phyloP scores from a whole-genome alignment of 352 stramenopile genomes.

The Phytophthora parvispora region DNA sequence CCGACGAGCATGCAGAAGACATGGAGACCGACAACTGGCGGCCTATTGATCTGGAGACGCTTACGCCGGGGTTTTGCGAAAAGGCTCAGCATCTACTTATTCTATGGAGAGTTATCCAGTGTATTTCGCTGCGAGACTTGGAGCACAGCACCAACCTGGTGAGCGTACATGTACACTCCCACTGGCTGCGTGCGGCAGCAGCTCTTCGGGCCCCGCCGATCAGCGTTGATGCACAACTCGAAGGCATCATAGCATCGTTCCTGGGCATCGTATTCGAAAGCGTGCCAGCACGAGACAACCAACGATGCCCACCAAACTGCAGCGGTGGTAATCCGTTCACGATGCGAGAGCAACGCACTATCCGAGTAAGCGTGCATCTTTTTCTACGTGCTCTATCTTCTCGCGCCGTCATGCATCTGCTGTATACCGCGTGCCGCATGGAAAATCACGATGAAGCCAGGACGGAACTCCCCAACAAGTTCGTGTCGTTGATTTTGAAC shows the following conservation, averaged over 20 bases:
- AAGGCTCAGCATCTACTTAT: constrained; percentile 28
- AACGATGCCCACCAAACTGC: neutral
- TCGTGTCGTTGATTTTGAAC: neutral
- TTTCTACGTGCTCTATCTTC: neutral
- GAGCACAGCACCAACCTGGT: neutral
- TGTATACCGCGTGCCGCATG: neutral
- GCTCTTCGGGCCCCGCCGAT: neutral
- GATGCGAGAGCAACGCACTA: neutral
- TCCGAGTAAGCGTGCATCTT: neutral
- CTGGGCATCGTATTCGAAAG: constrained; percentile 6
- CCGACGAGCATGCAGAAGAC: neutral
- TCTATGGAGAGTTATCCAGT: constrained; percentile 22
- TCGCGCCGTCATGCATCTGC: neutral
- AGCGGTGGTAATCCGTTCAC: neutral
- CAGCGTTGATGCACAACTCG: neutral
- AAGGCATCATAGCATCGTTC: constrained; percentile 9
- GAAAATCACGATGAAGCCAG: neutral
- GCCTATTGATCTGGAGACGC: neutral
- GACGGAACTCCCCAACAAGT: neutral
- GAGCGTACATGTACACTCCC: neutral
- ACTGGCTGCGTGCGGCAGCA: constrained; percentile 17
- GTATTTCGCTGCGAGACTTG: constrained; percentile 9
- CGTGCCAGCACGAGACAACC: neutral
- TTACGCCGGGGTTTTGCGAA: constrained; percentile 7
- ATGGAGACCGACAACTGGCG: neutral